These are phyloP conservation scores for Lichtheimia corymbifera DNA, from an alignment of 371 early-diverging fungal genomes.

Conservation along the genomic window DNA sequence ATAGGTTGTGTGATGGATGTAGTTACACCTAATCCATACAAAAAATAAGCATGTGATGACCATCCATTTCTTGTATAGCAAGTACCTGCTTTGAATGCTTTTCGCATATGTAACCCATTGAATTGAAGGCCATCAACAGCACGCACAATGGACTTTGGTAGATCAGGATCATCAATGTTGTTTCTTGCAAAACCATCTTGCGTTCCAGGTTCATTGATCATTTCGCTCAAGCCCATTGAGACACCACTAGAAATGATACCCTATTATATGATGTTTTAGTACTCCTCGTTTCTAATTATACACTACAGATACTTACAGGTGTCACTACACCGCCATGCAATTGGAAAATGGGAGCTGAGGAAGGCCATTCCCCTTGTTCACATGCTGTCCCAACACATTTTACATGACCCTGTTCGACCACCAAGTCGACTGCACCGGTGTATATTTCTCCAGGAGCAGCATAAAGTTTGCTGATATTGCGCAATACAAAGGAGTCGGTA, in stretches of 20 bases:
- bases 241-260: conserved; percentile 55
- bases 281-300: background rate
- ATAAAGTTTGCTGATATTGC: conserved; percentile 49
- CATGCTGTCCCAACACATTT: conserved; percentile 54
- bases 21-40: conserved; percentile 38
- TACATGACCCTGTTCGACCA: conserved; percentile 53
- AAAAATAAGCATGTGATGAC: too few relatives aligned
- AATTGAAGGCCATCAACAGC: conserved; percentile 66
- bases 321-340: conserved; percentile 42
- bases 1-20: conserved; percentile 55
- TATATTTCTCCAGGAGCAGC: conserved; percentile 14
- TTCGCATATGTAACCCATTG: conserved; percentile 57
- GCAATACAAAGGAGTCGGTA: conserved; percentile 41
- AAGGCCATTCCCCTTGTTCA: conserved; percentile 3
- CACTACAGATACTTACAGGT: conserved; percentile 24
- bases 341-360: conserved; percentile 44
- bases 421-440: conserved; percentile 4
- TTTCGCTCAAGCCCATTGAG: conserved; percentile 58
- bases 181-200: conserved; percentile 53
- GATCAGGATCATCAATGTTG: conserved; percentile 25
- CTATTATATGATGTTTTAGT: conserved; percentile 15
- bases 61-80: too few relatives aligned
- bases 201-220: conserved; percentile 54
- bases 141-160: conserved; percentile 23
- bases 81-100: conserved; percentile 65